Evolutionary conservation across 306 rosid species (phyloP).

Genomic region (Quercus robur): DNA sequence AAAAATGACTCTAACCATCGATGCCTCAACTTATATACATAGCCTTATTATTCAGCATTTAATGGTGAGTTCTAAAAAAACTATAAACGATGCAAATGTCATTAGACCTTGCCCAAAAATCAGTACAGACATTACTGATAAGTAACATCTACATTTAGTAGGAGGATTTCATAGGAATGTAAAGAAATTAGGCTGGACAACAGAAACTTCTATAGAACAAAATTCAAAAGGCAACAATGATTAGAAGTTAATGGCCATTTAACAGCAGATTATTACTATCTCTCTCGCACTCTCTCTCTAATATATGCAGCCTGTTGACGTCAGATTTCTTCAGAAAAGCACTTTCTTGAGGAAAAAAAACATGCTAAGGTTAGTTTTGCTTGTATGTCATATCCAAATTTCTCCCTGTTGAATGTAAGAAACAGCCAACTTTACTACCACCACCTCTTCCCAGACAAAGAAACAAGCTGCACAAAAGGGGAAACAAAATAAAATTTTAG

Average conservation of each 20-base stretch:
- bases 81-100: background rate
- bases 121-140: background rate
- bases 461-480: conserved; percentile 50
- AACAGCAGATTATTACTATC: background rate
- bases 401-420: conserved; percentile 9
- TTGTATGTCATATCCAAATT: conserved; percentile 18
- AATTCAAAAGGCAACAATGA: background rate
- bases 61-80: background rate
- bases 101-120: background rate
- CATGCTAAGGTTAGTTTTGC: conserved; percentile 9
- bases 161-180: background rate
- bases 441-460: conserved; percentile 51
- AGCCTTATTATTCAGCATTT: background rate
- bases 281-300: background rate
- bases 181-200: background rate
- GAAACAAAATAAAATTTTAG: conserved; percentile 6
- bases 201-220: background rate
- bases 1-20: background rate
- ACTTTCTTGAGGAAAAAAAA: background rate
- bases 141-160: background rate
- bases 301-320: conserved; percentile 4
- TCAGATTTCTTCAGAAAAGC: background rate
- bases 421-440: conserved; percentile 17
- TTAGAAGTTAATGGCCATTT: background rate
- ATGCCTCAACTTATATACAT: background rate